Percentiles rank a stretch among this genome's conserved stretches.
phyloP scores from a whole-genome alignment of 306 rosid species.

The Cajanus cajan region DNA sequence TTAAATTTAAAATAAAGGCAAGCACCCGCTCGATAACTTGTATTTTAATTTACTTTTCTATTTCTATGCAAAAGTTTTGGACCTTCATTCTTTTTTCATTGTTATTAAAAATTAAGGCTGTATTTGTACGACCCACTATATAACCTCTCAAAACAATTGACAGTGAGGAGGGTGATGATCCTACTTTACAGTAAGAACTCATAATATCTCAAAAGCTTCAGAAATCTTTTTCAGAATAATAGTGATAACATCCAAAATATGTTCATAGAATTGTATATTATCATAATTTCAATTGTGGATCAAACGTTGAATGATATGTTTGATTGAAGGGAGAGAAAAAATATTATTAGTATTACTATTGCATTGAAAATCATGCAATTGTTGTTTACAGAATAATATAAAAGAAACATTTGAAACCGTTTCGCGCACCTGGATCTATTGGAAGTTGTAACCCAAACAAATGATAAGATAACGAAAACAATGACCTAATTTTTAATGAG shows the following conservation, averaged over 20 bases:
- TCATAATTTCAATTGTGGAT: neutral
- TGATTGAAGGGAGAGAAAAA: neutral
- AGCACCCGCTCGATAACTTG: neutral
- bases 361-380: neutral
- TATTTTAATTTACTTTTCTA: neutral
- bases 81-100: neutral
- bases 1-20: neutral
- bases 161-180: neutral
- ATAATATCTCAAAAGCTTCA: neutral
- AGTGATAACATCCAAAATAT: neutral
- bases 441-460: too few species aligned
- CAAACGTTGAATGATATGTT: neutral
- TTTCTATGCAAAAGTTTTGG: neutral
- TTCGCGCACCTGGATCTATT: neutral
- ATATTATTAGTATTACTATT: too few species aligned
- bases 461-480: neutral
- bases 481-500: neutral
- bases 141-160: neutral
- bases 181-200: neutral
- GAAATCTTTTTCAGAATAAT: neutral
- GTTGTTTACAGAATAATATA: neutral
- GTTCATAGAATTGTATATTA: neutral
- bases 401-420: neutral
- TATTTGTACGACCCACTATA: neutral
- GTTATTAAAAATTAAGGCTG: neutral